Conservation (phyloP, 2,329 filamentous ascomycete genomes). For the Fusarium pininemorale region DNA sequence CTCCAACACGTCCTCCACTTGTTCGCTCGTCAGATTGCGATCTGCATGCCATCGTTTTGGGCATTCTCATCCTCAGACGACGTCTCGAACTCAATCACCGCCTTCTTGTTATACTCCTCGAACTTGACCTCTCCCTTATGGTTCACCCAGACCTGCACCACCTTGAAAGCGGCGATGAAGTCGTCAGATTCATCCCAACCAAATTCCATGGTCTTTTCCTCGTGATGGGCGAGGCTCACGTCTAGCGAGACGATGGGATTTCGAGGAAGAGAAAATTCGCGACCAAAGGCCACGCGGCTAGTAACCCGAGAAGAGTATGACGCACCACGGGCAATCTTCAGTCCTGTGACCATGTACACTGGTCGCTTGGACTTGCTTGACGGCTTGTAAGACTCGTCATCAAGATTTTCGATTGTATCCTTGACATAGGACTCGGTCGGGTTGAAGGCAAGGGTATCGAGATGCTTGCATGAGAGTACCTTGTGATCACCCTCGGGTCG, state of each 20-base stretch:
- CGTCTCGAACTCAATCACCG: not conserved
- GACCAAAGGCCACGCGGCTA: not conserved
- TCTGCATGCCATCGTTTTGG: not conserved
- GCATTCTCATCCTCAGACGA: not conserved
- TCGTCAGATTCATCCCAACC: too few species aligned
- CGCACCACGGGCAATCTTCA: not conserved
- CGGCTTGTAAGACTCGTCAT: fast-evolving
- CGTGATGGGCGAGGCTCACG: fast-evolving
- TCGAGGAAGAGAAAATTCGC: not conserved
- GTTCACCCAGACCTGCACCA: not conserved
- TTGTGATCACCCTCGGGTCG: fast-evolving
- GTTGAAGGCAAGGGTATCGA: not conserved
- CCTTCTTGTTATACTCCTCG: fast-evolving
- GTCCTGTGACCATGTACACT: not conserved
- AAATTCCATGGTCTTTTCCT: too few species aligned
- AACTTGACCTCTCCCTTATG: not conserved
- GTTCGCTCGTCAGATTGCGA: not conserved
- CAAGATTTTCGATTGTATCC: fast-evolving
- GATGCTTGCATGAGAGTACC: not conserved
- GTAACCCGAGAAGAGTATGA: not conserved
- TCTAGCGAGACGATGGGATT: not conserved
- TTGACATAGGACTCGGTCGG: not conserved
- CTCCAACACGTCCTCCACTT: too few species aligned
- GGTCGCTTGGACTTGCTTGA: not conserved
- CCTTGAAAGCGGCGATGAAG: not conserved